Evolutionary conservation across 495 filamentous ascomycete genomes (phyloP).

Genomic region (Penicillium parvum): DNA sequence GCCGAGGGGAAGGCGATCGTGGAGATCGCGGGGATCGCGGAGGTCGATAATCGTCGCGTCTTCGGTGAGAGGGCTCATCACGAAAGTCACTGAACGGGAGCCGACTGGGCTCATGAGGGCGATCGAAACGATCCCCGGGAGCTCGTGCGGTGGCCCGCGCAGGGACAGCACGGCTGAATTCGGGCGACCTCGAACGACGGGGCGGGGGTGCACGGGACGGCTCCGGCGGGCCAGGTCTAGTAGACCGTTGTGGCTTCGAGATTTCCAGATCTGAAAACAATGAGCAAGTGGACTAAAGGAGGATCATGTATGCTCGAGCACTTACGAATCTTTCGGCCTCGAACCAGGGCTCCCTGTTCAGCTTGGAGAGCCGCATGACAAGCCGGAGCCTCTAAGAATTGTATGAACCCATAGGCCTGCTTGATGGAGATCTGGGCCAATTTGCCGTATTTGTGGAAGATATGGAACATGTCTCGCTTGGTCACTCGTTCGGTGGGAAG

Average conservation of each 20-base stretch:
- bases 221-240: constrained; percentile 46
- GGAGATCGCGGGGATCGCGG: constrained; percentile 56
- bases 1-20: constrained; percentile 58
- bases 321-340: constrained; percentile 90
- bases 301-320: too few relatives aligned
- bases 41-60: constrained; percentile 62
- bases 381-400: constrained; percentile 74
- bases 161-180: constrained; percentile 51
- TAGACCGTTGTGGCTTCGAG: constrained; percentile 81
- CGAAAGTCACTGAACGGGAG: constrained; percentile 45
- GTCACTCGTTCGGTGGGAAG: constrained; percentile 88
- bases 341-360: constrained; percentile 73
- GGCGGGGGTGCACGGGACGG: constrained; percentile 34
- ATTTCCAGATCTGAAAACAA: constrained; percentile 78
- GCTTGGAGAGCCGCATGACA: constrained; percentile 67
- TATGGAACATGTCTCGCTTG: constrained; percentile 87
- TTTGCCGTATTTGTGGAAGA: constrained; percentile 80
- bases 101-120: constrained; percentile 34
- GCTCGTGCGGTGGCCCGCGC: constrained; percentile 30
- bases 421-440: constrained; percentile 96
- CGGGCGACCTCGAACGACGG: constrained; percentile 67
- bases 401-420: constrained; percentile 94
- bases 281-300: too few relatives aligned
- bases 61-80: constrained; percentile 45
- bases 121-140: constrained; percentile 42